Evolutionary conservation across 2,329 filamentous ascomycete genomes (phyloP), one percentile per base, ranked within the genome.

Genomic region (Rosellinia necatrix): DNA sequence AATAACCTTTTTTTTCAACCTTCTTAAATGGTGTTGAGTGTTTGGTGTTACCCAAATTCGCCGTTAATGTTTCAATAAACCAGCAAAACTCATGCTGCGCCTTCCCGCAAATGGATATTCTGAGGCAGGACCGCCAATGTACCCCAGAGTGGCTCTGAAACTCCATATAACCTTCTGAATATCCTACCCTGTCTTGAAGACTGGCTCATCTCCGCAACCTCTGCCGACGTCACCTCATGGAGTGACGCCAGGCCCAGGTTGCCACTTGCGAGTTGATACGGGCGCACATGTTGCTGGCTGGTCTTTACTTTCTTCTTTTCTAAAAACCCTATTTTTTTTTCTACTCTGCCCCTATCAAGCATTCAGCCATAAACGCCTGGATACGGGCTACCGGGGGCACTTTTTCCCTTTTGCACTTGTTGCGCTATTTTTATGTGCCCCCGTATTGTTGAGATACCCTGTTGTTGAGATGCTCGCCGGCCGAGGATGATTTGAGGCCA

Each of bases 1-100:
- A 62, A 63, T 61, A 66, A 63, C 58, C 63, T 51, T 46, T 56
- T 49, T 63, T 63, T 66, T 64, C 55, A 51, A 51, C 15, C 40
- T 46, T 59, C 41, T 61, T 51, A 10, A 50, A 53, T 62, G 62
- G 63, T 65, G 63, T 65, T 59, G 66, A 69, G 66, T 56, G 63
- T 65, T 70, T 71, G 66, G 64, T 64, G 64, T 56, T 52, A 48
- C 49, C 62, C 49, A 51, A 44, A 63, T 60, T 55, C 47, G 50
- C 53, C 59, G 49, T 64, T 70, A 70, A 70, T 68, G 68, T 69
- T 64, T 70, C 67, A 67, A 66, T 68, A 42, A 65, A 64, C 64
- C 64, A 60, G 65, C 63, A 68, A 62, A 51, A 47, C 42, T 29
- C 35, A 51, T 47, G 37, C 51, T 34, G 34, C 48, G 29, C 44